These are phyloP conservation scores for Eucalyptus fibrosa DNA, from an alignment of 345 rosid genomes.

Conservation along the genomic window DNA sequence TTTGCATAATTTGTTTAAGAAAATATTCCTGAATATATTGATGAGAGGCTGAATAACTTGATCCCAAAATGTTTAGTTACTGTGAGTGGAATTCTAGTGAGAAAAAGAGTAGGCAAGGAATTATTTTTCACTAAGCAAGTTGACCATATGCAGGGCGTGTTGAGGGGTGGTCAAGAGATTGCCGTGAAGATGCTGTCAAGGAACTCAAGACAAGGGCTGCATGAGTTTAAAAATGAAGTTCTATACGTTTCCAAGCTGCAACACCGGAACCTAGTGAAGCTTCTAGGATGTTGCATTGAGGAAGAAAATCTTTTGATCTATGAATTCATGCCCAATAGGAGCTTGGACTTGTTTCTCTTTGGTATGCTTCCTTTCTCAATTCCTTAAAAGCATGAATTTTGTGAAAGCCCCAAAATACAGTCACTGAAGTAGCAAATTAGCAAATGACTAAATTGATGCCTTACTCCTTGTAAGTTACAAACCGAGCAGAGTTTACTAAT, in stretches of 20 bases:
- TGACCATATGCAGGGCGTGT: background rate
- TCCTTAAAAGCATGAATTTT: background rate
- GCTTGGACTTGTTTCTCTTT: conserved; percentile 27
- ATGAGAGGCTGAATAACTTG: background rate
- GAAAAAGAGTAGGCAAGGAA: background rate
- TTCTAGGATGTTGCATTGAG: conserved; percentile 20
- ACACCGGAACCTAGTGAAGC: conserved; percentile 27
- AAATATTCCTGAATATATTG: background rate
- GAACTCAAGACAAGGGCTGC: background rate
- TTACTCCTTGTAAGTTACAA: background rate
- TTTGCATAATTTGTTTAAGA: background rate
- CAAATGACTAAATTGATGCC: background rate
- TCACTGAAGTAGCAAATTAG: background rate
- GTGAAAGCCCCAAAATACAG: background rate
- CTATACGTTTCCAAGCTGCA: conserved; percentile 18
- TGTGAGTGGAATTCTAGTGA: background rate
- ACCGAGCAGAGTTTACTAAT: background rate
- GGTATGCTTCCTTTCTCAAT: background rate
- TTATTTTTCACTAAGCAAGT: background rate
- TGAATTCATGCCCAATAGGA: conserved; percentile 37
- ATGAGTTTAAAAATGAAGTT: background rate
- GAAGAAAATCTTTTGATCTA: conserved; percentile 22
- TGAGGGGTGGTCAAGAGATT: conserved; percentile 2
- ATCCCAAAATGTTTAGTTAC: background rate
- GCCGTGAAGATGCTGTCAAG: conserved; percentile 1